Evolutionary conservation across 495 filamentous ascomycete genomes (phyloP), one percentile per base, ranked within the genome.

Genomic region (Chaetomium fimeti): DNA sequence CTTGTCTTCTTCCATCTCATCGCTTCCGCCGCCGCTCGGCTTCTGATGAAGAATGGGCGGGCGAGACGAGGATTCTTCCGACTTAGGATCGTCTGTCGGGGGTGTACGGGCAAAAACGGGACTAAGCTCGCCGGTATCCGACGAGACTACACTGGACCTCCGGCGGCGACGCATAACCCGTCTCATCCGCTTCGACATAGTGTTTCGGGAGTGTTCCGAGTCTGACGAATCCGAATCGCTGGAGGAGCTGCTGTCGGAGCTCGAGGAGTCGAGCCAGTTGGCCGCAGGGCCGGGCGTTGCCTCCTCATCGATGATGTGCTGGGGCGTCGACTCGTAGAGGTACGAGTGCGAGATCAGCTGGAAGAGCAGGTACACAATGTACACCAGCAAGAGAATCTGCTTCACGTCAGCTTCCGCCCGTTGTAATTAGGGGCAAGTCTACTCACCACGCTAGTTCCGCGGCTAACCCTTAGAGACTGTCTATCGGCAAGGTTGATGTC

Each of bases 311-410:
- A 96, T 92, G 53, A 93, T 88, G 63, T 90, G 86, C 71, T 96
- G 91, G 15, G 92, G 92, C 9, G 89, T 94, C 68, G 91, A 92
- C 60, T 90, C 89, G 71, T 95, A 96, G 75, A 96, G 87, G 74
- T 95, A 95, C 9, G 90, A 82, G 70, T 96, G 92, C 5, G 91
- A 92, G 77, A 92, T 93, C 51, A 97, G 82, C 79, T 97, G 92
- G 74, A 97, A 97, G 28, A 94, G 64, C 55, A 97, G 85, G 69
- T 96, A 97, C 22, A 96, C 76, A 42, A 89, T 77, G 73, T 97
- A 97, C 12, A 96, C 87, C 42, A 96, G 68, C 3, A 97, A 81
- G 1, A 97, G 81, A 40, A 96, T 85, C 51, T 53, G 12, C 9
- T 36, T 36, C 27, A 18, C 4, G 51, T 53, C 27, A 53, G 51